Evolutionary conservation across 768 basidiomycete genomes (phyloP), one percentile per base, ranked within the genome.

Genomic region (Kondoa malvinella): DNA sequence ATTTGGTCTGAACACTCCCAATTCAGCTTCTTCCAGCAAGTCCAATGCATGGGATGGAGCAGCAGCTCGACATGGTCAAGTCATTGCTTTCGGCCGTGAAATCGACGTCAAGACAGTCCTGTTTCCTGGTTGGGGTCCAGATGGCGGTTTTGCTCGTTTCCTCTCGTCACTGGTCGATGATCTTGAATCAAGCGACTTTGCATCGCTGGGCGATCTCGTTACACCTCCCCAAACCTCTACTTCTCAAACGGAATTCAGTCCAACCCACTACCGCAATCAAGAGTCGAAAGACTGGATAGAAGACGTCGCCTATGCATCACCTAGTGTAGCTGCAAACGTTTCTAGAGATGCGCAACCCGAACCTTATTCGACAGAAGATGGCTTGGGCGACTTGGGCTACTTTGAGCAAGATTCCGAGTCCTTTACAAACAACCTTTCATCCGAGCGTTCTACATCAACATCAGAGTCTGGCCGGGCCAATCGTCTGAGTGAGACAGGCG

Each of bases 41-140:
- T 25, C 25, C 3, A 16, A 30, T 73, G 73, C 21, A 68, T 65
- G 25, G 66, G 27, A 30, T 66, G 66, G 30, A 71, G 67, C 29
- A 61, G 50, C 40, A 62, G 17, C 21, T 25, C 8, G 66, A 82
- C 67, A 72, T 66, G 95, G 95, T 3, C 95, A 99, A 76, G 94
- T 96, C 60, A 95, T 99, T 68, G 86, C 96, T 62, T 99, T 97
- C 76, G 95, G 95, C n/a, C 84, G 95, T 64, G 95, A 97, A 75
- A 96, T 97, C 77, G 95, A 99, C 77, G 87, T 90, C 14, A 99
- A 99, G 76, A 89, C 95, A 40, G 92, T 97, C 56, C 80, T 97
- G 59, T 96, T 87, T 85, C 81, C 83, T 64, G 95, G 95, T 4
- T 69, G 69, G 69, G 69, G 63, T 12, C 61, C 56, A n/a, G 66